Percentiles rank a stretch among this genome's conserved stretches.
Evolutionary conservation across 2,329 filamentous ascomycete genomes (phyloP).

Genomic region (Neurospora crassa): DNA sequence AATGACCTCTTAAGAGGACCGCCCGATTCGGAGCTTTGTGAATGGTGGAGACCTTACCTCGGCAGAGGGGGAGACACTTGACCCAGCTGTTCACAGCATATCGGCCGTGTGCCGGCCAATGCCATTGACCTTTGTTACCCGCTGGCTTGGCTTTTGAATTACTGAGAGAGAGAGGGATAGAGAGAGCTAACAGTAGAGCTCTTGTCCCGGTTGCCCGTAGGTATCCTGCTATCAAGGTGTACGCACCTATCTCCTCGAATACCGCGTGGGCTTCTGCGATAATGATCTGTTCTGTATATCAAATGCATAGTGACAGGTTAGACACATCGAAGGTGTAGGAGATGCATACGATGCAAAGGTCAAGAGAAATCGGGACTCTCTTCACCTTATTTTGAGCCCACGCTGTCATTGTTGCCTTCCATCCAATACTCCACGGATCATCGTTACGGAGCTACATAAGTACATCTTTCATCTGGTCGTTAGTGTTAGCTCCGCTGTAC

Average conservation of each 20-base stretch:
- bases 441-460: not conserved
- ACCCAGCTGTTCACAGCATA: not conserved
- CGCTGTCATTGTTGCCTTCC: not conserved
- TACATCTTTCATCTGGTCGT: not conserved
- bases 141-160: not conserved
- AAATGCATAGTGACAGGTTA: not conserved
- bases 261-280: not conserved
- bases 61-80: not conserved
- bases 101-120: not conserved
- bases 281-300: not conserved
- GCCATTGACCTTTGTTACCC: not conserved
- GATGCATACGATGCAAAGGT: not conserved
- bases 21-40: not conserved
- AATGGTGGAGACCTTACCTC: not conserved
- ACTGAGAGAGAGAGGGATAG: not conserved
- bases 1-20: not conserved
- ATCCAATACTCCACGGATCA: not conserved
- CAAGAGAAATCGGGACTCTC: not conserved
- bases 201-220: not conserved
- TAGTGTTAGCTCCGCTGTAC: not conserved
- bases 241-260: not conserved
- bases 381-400: not conserved
- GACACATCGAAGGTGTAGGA: not conserved
- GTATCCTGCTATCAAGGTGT: not conserved
- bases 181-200: not conserved